Evolutionary conservation across 2,329 filamentous ascomycete species (phyloP), one percentile per base, ranked within the genome.

Genomic region (Penicillium aurantiogriseum): DNA sequence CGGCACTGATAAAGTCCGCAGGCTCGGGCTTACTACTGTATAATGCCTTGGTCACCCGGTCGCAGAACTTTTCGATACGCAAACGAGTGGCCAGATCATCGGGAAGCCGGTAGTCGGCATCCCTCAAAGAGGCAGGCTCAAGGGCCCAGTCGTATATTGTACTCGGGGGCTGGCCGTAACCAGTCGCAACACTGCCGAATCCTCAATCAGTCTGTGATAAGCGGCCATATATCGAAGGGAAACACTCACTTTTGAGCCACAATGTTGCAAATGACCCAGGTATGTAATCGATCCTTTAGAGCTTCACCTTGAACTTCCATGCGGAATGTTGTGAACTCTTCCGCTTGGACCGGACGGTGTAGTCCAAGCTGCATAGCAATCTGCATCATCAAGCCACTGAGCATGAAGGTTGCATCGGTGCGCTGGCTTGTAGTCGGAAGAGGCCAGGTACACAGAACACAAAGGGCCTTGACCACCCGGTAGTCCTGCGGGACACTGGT

Each of bases 241-340:
- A 48, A 15, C 5, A 69, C 78, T 69, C 69, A 83, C 82, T 83
- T 85, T 63, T 88, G 85, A n/a, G 85, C 84, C 10, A 87, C 84
- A 56, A 87, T 82, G 64, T 88, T 88, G 74, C 85, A 87, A 5
- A 85, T 81, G 1, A 84, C 83, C 85, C 85, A 88, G 3, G 85
- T 88, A 65, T 85, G 80, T 35, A 87, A 74, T 17, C 85, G 79
- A 69, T 88, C 85, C 38, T 83, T 81, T 54, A 87, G 78, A 54
- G 86, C 85, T 66, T 86, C 84, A 29, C 85, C 82, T 61, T 81
- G 76, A 15, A 86, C 72, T 54, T 85, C 74, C 63, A 79, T 76
- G 19, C 74, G 72, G 62, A 79, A 79, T 5, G 78, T 79, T 5
- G 74, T 77, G 56, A 80, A 80, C 58, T 80, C 78, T 65, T 86